phyloP scores from a whole-genome alignment of 192 early-diverging fungal species.

The Linnemannia exigua region DNA sequence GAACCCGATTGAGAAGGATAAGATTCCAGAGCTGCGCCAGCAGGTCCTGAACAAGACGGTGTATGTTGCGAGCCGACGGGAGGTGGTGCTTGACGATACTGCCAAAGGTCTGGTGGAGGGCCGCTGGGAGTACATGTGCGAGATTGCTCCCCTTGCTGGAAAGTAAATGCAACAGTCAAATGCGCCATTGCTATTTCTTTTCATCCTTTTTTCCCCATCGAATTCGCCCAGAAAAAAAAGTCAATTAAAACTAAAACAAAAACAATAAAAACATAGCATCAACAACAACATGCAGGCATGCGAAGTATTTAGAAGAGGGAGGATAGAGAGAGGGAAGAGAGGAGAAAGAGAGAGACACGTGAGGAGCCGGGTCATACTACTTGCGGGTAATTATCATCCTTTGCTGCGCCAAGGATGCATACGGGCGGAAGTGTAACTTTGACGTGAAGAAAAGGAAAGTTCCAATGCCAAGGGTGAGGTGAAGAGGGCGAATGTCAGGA shows the following conservation, averaged over 20 bases:
- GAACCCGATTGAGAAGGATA: constrained; percentile 79
- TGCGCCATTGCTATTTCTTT: not conserved
- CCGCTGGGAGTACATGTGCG: constrained; percentile 74
- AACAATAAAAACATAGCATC: not conserved
- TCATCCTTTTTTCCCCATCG: not conserved
- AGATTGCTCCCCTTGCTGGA: not conserved
- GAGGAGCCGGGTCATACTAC: no score
- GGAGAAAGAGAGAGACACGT: no score
- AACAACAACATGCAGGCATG: no score
- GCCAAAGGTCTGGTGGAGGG: constrained; percentile 85
- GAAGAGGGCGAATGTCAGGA: not conserved
- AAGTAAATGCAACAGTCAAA: not conserved
- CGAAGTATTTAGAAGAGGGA: no score
- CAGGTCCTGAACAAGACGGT: constrained; percentile 92
- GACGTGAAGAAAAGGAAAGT: no score
- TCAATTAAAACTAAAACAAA: not conserved
- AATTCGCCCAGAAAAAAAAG: not conserved
- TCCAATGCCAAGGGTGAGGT: no score
- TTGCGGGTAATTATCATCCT: no score
- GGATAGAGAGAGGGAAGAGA: no score
- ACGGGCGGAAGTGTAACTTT: no score
- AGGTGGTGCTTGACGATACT: constrained; percentile 93
- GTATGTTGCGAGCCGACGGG: constrained; percentile 87
- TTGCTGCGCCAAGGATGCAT: no score
- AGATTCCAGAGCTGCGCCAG: constrained; percentile 86